A percentile compares a stretch with the other conserved stretches of the same genome.
Evolutionary conservation across 345 rosid species (phyloP).

Genomic region (Acer saccharum): DNA sequence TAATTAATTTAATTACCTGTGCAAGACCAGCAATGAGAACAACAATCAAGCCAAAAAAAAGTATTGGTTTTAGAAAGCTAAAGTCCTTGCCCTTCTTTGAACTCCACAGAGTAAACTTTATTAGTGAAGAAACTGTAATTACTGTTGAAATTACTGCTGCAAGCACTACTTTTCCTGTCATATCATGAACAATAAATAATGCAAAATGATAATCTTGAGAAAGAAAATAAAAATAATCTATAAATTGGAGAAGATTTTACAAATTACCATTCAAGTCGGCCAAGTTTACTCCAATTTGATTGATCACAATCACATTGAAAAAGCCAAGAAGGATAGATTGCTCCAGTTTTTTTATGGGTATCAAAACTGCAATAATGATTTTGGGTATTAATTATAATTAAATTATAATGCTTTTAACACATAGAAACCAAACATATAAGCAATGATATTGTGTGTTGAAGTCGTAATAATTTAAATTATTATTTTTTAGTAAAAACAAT

Average conservation of each 20-base stretch:
- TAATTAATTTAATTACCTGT: not conserved
- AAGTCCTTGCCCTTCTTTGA: not conserved
- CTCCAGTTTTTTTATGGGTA: too few relatives aligned
- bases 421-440: too few relatives aligned
- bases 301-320: not conserved
- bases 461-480: too few relatives aligned
- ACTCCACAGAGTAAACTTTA: not conserved
- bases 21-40: not conserved
- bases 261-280: not conserved
- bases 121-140: not conserved
- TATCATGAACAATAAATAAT: not conserved
- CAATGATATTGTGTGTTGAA: too few relatives aligned
- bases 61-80: not conserved
- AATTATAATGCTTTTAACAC: too few relatives aligned
- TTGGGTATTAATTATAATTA: too few relatives aligned
- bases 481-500: too few relatives aligned
- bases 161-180: not conserved
- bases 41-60: not conserved
- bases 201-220: not conserved
- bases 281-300: not conserved
- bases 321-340: not conserved
- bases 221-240: not conserved
- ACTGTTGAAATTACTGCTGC: not conserved
- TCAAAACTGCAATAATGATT: too few relatives aligned
- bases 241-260: not conserved